Conservation (phyloP, 1,284 basidiomycete species). For the Rhodotorula mucilaginosa region DNA sequence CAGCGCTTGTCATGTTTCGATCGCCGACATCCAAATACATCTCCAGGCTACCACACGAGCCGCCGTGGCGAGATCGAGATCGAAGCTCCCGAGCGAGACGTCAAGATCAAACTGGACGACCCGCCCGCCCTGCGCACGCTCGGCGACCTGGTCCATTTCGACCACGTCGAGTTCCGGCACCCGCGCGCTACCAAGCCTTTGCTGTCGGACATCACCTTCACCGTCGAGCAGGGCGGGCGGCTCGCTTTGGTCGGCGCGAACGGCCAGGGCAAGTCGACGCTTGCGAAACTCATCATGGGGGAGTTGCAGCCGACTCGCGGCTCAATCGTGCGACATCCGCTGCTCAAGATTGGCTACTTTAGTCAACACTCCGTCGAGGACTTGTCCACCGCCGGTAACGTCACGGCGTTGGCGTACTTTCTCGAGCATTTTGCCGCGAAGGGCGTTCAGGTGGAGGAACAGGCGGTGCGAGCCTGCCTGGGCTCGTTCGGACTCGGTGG, state of each 20-base stretch:
- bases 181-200: constrained; percentile 48
- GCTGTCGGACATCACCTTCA: constrained; percentile 59
- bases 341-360: constrained; percentile 58
- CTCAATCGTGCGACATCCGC: constrained; percentile 59
- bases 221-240: constrained; percentile 59
- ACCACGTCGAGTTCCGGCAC: constrained; percentile 57
- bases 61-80: constrained; percentile 55
- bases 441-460: constrained; percentile 50
- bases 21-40: background rate
- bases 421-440: constrained; percentile 47
- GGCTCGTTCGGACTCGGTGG: constrained; percentile 58
- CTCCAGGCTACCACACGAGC: constrained; percentile 53
- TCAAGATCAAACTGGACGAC: constrained; percentile 55
- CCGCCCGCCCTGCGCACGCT: constrained; percentile 57
- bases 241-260: constrained; percentile 62
- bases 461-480: constrained; percentile 54
- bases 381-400: constrained; percentile 45
- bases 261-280: constrained; percentile 62
- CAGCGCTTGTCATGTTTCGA: background rate
- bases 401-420: constrained; percentile 53
- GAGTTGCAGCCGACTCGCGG: constrained; percentile 58
- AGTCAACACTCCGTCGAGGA: constrained; percentile 51
- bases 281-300: constrained; percentile 57
- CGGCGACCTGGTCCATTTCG: constrained; percentile 58
- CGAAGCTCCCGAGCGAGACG: constrained; percentile 55